Conservation (phyloP, 2,329 filamentous ascomycete species). For the Cordyceps militaris region DNA sequence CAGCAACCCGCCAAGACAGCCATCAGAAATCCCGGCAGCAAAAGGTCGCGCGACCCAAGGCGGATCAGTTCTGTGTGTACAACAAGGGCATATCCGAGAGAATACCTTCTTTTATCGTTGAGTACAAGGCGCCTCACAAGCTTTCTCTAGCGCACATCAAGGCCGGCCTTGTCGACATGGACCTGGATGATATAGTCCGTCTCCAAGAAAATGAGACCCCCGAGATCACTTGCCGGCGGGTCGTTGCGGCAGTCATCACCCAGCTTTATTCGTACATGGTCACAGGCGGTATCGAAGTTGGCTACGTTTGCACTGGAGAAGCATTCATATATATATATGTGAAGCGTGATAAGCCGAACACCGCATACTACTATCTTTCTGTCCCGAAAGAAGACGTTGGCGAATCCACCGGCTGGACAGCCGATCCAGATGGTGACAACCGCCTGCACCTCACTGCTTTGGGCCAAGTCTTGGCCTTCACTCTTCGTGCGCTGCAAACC, state of each 20-base stretch:
- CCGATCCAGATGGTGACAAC: not conserved
- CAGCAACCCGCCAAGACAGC: not conserved
- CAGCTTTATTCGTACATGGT: constrained; percentile 1
- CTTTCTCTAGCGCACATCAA: not conserved
- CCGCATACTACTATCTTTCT: not conserved
- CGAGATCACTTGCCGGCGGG: not conserved
- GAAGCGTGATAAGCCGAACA: not conserved
- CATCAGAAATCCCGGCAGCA: not conserved
- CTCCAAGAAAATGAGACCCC: not conserved
- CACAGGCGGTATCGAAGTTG: not conserved
- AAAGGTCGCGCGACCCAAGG: not conserved
- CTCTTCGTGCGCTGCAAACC: constrained; percentile 4
- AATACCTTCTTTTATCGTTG: not conserved
- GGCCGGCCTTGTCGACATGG: not conserved
- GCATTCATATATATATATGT: not conserved
- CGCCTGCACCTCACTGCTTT: constrained; percentile 4
- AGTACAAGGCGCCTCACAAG: not conserved
- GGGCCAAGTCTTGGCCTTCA: constrained; percentile 1
- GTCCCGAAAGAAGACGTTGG: constrained; percentile 2
- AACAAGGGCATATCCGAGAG: not conserved
- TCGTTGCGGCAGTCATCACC: not conserved
- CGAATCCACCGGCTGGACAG: not conserved
- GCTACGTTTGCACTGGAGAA: not conserved
- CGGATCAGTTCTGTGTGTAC: constrained; percentile 1
- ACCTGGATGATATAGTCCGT: constrained; percentile 1